These are phyloP conservation scores for Calocybe gambosa DNA, from an alignment of 1,284 basidiomycete species.

Conservation along the genomic window DNA sequence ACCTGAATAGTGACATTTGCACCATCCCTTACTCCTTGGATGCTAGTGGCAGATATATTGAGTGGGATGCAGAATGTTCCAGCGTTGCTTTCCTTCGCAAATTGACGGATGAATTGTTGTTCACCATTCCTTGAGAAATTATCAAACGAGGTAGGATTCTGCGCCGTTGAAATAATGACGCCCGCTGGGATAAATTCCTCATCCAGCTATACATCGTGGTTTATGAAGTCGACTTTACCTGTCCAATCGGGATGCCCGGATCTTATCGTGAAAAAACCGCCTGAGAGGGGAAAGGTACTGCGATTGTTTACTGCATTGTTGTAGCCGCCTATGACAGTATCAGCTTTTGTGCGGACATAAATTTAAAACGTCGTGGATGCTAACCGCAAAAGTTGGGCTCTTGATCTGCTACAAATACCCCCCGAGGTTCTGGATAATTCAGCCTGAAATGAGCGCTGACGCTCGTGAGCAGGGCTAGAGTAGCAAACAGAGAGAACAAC, in stretches of 20 bases:
- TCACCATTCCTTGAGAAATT: slow-evolving; percentile 42
- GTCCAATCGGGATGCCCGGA: slow-evolving; percentile 36
- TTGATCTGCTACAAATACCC: slow-evolving; percentile 42
- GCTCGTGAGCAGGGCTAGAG: slow-evolving; percentile 27
- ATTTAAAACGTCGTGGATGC: slow-evolving; percentile 11
- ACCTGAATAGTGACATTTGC: slow-evolving; percentile 38
- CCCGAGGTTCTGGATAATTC: slow-evolving; percentile 52
- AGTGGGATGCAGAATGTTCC: slow-evolving; percentile 52
- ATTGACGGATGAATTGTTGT: slow-evolving; percentile 33
- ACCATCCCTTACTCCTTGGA: slow-evolving; percentile 41
- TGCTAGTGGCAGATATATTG: slow-evolving; percentile 36
- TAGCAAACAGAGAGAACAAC: slow-evolving; percentile 26
- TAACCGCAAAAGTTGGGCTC: slow-evolving; percentile 47
- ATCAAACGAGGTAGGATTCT: slow-evolving; percentile 46
- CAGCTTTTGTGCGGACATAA: not conserved
- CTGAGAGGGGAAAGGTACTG: slow-evolving; percentile 49
- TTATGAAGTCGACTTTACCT: slow-evolving; percentile 21
- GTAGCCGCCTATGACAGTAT: slow-evolving; percentile 38
- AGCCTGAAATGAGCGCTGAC: slow-evolving; percentile 56
- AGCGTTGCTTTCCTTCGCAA: slow-evolving; percentile 34
- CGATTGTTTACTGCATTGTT: slow-evolving; percentile 35
- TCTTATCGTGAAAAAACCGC: slow-evolving; percentile 35
- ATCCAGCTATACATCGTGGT: not conserved
- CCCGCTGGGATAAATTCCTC: slow-evolving; percentile 25
- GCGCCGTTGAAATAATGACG: slow-evolving; percentile 35